Percentiles rank a stretch among this genome's conserved stretches.
Conservation (phyloP, 768 basidiomycete species). For the Hygrocybe coccinea region DNA sequence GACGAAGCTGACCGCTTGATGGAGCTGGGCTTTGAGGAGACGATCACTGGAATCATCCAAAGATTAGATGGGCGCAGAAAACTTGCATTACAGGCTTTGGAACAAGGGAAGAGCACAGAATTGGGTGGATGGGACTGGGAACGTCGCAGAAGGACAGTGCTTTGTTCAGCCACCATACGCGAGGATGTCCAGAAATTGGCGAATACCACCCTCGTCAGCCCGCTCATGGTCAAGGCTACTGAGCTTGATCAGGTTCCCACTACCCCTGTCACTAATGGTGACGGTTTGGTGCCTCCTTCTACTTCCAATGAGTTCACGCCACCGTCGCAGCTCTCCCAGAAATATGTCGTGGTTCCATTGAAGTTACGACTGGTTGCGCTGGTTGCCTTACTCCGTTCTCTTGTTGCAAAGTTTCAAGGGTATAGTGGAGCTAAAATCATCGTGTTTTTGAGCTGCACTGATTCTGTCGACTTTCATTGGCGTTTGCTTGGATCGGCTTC, state of each 20-base stretch:
- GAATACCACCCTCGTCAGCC: slow-evolving; percentile 70
- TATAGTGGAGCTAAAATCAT: slow-evolving; percentile 69
- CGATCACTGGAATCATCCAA: slow-evolving; percentile 83
- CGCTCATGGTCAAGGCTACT: slow-evolving; percentile 77
- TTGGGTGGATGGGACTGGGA: slow-evolving; percentile 87
- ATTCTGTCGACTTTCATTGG: slow-evolving; percentile 98
- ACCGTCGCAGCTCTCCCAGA: slow-evolving; percentile 89
- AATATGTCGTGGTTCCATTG: slow-evolving; percentile 83
- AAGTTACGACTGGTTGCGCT: slow-evolving; percentile 93
- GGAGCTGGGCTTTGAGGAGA: slow-evolving; percentile 98
- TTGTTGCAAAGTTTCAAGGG: slow-evolving; percentile 59
- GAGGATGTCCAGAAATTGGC: slow-evolving; percentile 94
- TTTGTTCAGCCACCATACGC: slow-evolving; percentile 95
- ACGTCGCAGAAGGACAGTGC: slow-evolving; percentile 70
- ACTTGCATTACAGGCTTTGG: slow-evolving; percentile 63
- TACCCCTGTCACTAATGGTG: slow-evolving; percentile 12
- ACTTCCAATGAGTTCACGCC: slow-evolving; percentile 73
- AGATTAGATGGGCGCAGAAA: slow-evolving; percentile 79
- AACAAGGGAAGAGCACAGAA: slow-evolving; percentile 63
- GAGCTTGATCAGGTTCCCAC: slow-evolving; percentile 40
- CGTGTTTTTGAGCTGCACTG: slow-evolving; percentile 94
- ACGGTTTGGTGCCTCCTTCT: slow-evolving; percentile 15
- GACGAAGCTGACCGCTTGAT: slow-evolving; percentile 97
- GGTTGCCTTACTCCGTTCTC: slow-evolving; percentile 74
- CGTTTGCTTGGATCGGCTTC: slow-evolving; percentile 64